Conservation (phyloP, 176 grass and related monocot genomes). For the Dactylis glomerata region DNA sequence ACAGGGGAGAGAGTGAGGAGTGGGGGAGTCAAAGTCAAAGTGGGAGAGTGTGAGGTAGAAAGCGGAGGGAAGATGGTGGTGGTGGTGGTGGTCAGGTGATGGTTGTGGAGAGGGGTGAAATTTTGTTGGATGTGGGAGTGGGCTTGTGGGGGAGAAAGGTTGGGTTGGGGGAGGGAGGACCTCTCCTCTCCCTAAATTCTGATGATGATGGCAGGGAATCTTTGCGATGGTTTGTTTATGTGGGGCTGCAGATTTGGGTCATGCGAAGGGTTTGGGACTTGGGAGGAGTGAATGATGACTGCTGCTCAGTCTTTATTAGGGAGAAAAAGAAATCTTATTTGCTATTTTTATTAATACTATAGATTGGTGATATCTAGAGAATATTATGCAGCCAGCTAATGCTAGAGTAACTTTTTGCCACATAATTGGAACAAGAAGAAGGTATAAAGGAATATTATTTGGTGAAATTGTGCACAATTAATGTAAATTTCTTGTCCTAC, state of each 20-base stretch:
- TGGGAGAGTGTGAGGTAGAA: slow-evolving; percentile 19
- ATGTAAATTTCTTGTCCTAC: no score
- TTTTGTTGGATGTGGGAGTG: slow-evolving; percentile 44
- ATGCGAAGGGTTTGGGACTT: slow-evolving; percentile 8
- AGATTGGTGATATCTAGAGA: no score
- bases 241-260: slow-evolving; percentile 29
- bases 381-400: no score
- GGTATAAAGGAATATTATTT: no score
- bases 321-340: background rate
- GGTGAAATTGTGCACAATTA: no score
- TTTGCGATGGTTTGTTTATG: slow-evolving; percentile 37
- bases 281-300: slow-evolving; percentile 1
- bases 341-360: no score
- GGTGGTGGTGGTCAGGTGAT: slow-evolving; percentile 15
- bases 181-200: slow-evolving; percentile 32
- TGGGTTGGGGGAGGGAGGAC: background rate
- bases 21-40: slow-evolving; percentile 74
- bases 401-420: no score
- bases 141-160: slow-evolving; percentile 2
- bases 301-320: background rate
- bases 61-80: background rate
- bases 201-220: slow-evolving; percentile 39
- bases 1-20: background rate
- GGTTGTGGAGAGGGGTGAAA: slow-evolving; percentile 29
- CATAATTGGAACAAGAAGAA: no score